Conservation (phyloP, 2,329 filamentous ascomycete species). For the Aspergillus bombycis region DNA sequence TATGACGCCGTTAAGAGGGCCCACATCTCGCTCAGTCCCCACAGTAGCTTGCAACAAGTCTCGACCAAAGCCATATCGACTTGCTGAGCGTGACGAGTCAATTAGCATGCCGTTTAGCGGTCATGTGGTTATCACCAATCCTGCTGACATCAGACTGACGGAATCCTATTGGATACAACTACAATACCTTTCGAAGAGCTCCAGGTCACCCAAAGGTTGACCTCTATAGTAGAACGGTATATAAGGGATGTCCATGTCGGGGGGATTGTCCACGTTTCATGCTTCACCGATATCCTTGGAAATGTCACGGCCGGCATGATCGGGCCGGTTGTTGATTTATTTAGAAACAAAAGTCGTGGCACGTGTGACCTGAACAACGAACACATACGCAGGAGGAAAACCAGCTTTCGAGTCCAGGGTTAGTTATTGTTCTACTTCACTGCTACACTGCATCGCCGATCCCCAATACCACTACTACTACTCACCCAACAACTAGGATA, state of each 20-base stretch:
- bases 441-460: not conserved
- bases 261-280: not conserved
- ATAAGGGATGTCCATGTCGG: not conserved
- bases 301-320: not conserved
- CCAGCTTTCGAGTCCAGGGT: not conserved
- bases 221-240: not conserved
- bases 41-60: not conserved
- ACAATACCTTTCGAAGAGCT: not conserved
- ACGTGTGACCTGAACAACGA: not conserved
- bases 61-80: too few species aligned
- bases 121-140: not conserved
- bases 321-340: not conserved
- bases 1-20: not conserved
- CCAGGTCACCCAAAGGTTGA: not conserved
- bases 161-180: not conserved
- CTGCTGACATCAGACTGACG: conserved; percentile 10
- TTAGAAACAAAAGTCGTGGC: not conserved
- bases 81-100: not conserved
- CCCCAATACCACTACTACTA: not conserved
- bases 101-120: not conserved
- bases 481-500: not conserved
- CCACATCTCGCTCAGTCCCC: not conserved
- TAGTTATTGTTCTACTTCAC: not conserved
- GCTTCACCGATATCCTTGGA: not conserved
- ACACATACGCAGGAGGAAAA: not conserved